Conservation (phyloP, 352 stramenopile genomes). For the Saprolegnia parasitica region DNA sequence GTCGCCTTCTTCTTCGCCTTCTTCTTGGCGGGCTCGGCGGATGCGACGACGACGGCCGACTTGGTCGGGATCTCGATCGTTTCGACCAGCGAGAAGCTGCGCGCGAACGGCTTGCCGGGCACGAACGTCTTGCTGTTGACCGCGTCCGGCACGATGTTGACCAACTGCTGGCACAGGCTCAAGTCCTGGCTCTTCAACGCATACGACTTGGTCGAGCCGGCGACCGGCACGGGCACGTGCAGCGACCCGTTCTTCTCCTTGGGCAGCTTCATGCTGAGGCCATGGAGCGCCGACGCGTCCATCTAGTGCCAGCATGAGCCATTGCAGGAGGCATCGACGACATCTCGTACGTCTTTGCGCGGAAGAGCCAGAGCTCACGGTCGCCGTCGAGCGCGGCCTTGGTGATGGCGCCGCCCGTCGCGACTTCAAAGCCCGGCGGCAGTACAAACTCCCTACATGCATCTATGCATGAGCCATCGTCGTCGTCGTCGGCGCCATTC, state of each 20-base stretch:
- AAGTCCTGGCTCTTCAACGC: conserved; percentile 14
- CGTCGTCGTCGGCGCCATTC: not conserved
- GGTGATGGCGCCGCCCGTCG: conserved; percentile 12
- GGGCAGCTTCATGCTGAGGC: conserved; percentile 22
- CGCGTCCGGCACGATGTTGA: conserved; percentile 26
- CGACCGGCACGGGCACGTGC: conserved; percentile 20
- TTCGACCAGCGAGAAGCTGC: conserved; percentile 25
- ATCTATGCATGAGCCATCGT: not conserved
- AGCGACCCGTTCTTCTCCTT: conserved; percentile 23
- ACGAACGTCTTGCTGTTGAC: conserved; percentile 24
- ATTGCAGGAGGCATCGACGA: not conserved
- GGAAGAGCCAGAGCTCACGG: conserved; percentile 41
- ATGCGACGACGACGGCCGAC: not conserved
- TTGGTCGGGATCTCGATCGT: conserved; percentile 15
- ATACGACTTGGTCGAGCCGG: conserved; percentile 12
- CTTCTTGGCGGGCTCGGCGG: conserved; percentile 17
- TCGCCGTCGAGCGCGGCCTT: conserved; percentile 24
- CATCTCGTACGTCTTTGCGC: conserved; percentile 37
- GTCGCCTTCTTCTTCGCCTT: conserved; percentile 17
- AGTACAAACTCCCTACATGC: conserved; percentile 28
- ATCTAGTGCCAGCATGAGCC: conserved; percentile 2
- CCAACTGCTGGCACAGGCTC: conserved; percentile 6
- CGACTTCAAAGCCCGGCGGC: conserved; percentile 27
- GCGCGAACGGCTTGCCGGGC: conserved; percentile 24
- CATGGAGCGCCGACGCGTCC: conserved; percentile 24